phyloP scores from a whole-genome alignment of 257 asterid genomes.

The Linaria vulgaris region DNA sequence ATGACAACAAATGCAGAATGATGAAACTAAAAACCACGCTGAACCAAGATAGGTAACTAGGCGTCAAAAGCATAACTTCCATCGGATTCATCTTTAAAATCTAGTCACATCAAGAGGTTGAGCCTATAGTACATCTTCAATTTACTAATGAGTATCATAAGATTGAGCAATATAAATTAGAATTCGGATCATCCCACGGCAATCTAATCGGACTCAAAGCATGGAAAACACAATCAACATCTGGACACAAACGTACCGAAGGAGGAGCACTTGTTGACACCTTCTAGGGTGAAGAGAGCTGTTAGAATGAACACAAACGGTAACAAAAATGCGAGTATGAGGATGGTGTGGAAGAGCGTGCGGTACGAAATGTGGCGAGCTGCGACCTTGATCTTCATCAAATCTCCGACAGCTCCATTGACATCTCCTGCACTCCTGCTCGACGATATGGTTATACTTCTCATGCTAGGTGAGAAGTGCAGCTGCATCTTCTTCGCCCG shows the following conservation, averaged over 20 bases:
- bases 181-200: no score
- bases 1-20: no score
- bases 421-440: slow-evolving; percentile 52
- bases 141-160: no score
- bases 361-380: slow-evolving; percentile 85
- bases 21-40: no score
- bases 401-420: slow-evolving; percentile 63
- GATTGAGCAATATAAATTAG: no score
- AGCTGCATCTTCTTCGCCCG: slow-evolving; percentile 95
- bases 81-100: no score
- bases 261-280: slow-evolving; percentile 98
- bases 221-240: no score
- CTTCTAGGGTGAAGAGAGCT: slow-evolving; percentile 92
- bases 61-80: no score
- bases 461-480: slow-evolving; percentile 99
- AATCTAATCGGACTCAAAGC: no score
- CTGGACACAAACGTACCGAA: slow-evolving; percentile 44
- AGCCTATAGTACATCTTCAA: no score
- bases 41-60: no score
- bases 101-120: no score
- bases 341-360: slow-evolving; percentile 74
- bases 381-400: slow-evolving; percentile 94
- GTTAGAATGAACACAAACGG: slow-evolving; percentile 93
- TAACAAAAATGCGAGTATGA: slow-evolving; percentile 81
- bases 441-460: slow-evolving; percentile 97